phyloP scores from a whole-genome alignment of 2,329 filamentous ascomycete genomes.

The Colletotrichum destructivum region DNA sequence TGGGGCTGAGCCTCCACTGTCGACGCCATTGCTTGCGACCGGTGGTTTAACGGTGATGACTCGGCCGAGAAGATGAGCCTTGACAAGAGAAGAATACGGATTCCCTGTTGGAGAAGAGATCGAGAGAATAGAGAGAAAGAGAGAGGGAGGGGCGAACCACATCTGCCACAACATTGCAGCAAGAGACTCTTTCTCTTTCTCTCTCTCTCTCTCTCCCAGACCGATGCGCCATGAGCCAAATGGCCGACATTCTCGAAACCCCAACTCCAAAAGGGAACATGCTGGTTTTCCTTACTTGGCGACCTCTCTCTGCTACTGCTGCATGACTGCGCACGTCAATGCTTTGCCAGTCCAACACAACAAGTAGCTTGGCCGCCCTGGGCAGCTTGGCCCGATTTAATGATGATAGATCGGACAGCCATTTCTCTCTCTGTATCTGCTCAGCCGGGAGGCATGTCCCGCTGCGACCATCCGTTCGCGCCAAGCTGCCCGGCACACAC shows the following conservation, averaged over 20 bases:
- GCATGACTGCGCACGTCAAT: too few relatives aligned
- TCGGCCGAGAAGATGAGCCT: too few relatives aligned
- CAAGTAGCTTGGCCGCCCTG: not conserved
- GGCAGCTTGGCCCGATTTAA: not conserved
- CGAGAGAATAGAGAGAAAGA: not conserved
- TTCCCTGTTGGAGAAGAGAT: not conserved
- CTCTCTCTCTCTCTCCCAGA: not conserved
- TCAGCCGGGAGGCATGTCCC: not conserved
- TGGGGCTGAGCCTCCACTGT: constrained; percentile 34
- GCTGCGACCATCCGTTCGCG: constrained; percentile 36
- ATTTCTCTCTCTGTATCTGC: not conserved
- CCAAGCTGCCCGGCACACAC: constrained; percentile 6
- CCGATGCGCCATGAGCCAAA: constrained; percentile 4
- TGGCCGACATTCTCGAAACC: too few relatives aligned
- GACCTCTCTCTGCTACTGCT: not conserved
- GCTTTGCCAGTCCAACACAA: not conserved
- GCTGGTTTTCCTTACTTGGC: constrained; percentile 24
- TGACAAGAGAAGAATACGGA: too few relatives aligned
- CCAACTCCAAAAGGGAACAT: constrained; percentile 16
- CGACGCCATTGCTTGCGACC: constrained; percentile 29
- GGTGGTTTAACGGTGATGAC: not conserved
- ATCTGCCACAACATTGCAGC: too few relatives aligned
- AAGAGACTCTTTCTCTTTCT: too few relatives aligned
- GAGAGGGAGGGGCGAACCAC: not conserved
- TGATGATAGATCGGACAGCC: not conserved